Evolutionary conservation across 352 stramenopile species (phyloP).

Genomic region (Pythium dissimile): DNA sequence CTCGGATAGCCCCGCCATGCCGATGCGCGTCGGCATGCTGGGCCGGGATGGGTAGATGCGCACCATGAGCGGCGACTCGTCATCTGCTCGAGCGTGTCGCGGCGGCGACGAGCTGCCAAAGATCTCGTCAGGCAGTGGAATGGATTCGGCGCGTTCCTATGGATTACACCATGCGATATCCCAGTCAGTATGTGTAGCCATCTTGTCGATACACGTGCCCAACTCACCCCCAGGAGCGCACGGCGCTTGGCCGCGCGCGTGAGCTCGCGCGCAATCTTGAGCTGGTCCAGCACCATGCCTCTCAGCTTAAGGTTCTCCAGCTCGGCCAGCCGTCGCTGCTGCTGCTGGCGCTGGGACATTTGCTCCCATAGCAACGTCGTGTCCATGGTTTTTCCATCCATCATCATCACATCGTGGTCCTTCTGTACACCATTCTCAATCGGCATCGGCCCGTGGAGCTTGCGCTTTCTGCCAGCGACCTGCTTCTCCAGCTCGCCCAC

Average conservation of each 20-base stretch:
- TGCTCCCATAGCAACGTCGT: slow-evolving; percentile 26
- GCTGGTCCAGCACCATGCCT: slow-evolving; percentile 41
- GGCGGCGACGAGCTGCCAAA: neutral
- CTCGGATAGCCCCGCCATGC: neutral
- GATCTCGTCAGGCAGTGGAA: neutral
- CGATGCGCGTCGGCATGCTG: neutral
- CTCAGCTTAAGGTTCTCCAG: slow-evolving; percentile 50
- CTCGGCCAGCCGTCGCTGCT: slow-evolving; percentile 34
- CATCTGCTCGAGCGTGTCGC: neutral
- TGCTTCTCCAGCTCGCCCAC: slow-evolving; percentile 21
- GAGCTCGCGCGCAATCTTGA: slow-evolving; percentile 28
- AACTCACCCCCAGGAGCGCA: neutral
- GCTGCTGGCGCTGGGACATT: slow-evolving; percentile 35
- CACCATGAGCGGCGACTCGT: slow-evolving; percentile 10
- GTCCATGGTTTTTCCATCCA: too few relatives aligned
- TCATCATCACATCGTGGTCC: too few relatives aligned
- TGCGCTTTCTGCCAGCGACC: slow-evolving; percentile 14
- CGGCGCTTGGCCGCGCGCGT: slow-evolving; percentile 7
- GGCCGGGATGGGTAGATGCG: slow-evolving; percentile 10
- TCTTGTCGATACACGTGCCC: neutral
- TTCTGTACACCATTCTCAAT: neutral
- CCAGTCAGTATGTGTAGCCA: neutral
- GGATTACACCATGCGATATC: too few relatives aligned
- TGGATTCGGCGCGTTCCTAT: neutral
- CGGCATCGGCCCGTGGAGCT: neutral